Evolutionary conservation across 2,329 filamentous ascomycete species (phyloP).

Genomic region (Aspergillus japonicus): DNA sequence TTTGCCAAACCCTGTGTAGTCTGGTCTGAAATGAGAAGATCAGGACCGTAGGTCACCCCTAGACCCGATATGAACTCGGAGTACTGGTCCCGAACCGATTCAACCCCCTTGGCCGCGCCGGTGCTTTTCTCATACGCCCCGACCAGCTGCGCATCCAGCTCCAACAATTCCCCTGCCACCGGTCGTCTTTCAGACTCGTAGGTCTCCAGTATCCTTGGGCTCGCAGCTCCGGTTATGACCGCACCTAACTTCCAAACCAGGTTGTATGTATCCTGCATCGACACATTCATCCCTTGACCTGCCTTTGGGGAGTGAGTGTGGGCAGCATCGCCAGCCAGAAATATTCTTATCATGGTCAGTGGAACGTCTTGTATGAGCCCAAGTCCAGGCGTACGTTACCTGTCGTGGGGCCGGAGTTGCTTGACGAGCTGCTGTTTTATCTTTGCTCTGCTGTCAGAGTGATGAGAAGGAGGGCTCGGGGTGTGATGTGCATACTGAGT

Average conservation of each 20-base stretch:
- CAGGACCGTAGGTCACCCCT: constrained; percentile 8
- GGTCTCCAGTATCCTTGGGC: background rate
- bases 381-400: background rate
- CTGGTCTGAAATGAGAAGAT: background rate
- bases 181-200: background rate
- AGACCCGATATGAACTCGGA: constrained; percentile 11
- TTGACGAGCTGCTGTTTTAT: constrained; percentile 6
- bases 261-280: constrained; percentile 3
- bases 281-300: constrained; percentile 1
- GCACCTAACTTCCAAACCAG: background rate
- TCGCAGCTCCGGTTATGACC: background rate
- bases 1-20: background rate
- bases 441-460: background rate
- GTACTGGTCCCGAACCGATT: background rate
- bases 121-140: constrained; percentile 2
- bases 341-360: background rate
- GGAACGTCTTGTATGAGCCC: background rate
- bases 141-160: background rate
- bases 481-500: constrained; percentile 10
- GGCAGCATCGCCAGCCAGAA: background rate
- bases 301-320: constrained; percentile 1
- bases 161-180: background rate
- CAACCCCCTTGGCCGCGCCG: background rate
- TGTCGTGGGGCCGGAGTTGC: background rate
- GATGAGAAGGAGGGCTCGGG: too few species aligned